Evolutionary conservation across 2,329 filamentous ascomycete species (phyloP), one percentile per base, ranked within the genome.

Genomic region (Neoarthrinium moseri): DNA sequence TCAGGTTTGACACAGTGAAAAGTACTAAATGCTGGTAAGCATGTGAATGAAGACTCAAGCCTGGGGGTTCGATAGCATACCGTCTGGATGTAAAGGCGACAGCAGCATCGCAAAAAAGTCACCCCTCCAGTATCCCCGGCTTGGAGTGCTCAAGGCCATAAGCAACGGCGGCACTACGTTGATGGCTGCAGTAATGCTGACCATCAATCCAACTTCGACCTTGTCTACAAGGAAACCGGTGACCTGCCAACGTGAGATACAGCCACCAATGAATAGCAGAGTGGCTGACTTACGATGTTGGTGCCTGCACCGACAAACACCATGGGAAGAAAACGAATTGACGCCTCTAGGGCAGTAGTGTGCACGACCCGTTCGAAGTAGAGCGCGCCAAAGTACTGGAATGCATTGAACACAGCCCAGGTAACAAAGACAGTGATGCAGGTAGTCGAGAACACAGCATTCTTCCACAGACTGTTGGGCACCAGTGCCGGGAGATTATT

Each of bases 391-490:
- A 70, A 72, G 11, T 67, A 60, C 46, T 75, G 71, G 44, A 73
- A 69, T n/a, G 64, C 61, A 39, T 74, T 72, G 26, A 71, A 52
- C 4, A 69, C 65, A 0, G 66, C 71, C 54, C 62, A 71, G 0
- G 66, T 61, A 4, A 76, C 56, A 13, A 72, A 59, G 0, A 75
- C 66, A 6, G 64, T 69, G 11, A 77, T 45, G 51, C 79, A 83
- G 17, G 78, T 70, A 6, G 64, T 65, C 0, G 73, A 73, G 54
- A 82, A 83, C 8, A 70, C 60, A 0, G 60, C 59, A 29, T 80
- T 79, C n/a, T 61, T 67, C 80, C 80, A 83, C 0, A 83, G 59
- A 0, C 70, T 72, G 54, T 82, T 82, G 0, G 79, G 78, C 22
- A 83, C 80, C 4, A 80, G 56, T 4, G 75, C 74, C 15, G 75